Evolutionary conservation across 129 eudicot species (phyloP), one percentile per base, ranked within the genome.

Genomic region (Chrysanthemum makinoi): DNA sequence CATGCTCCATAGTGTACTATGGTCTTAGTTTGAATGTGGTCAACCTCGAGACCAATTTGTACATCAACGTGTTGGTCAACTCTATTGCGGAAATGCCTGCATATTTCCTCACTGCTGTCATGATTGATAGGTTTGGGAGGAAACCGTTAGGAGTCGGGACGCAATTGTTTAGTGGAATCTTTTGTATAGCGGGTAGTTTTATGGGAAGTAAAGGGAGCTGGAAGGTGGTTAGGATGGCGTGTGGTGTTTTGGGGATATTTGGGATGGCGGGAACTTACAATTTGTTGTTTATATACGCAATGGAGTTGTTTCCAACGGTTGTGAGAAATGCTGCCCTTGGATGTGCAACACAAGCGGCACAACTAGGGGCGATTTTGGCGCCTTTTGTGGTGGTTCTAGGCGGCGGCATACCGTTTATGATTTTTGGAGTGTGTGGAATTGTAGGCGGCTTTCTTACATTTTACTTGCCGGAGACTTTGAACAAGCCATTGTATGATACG

Each of bases 291-390:
- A 86, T 95, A 63, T 95, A 95, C 24, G 85, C 97, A 17, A 68
- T 81, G 78, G 99, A 95, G 86, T 77, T 95, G 83, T 95, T 95
- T 74, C 99, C 99, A 0, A 95, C 99, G 2, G 97, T 90, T 75
- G 99, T 95, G 53, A 90, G 99, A 44, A 95, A 88, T 15, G 94
- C 99, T 1, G 99, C 99, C 2, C 80, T 95, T n/a, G 97, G 99
- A 8, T 82, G 96, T 62, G 94, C 97, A 0, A 81, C 97, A 57
- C 99, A 95, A 72, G 99, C 99, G 6, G 92, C 89, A 0, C 97
- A 90, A 20, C 53, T 90, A 76, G 99, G 99, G 4, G 99, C 99
- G 2, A 95, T 95, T 0, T 20, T 95, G 72, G 86, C 94, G 2
- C 99, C 97, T 11, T 57, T 90, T 46, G 88, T 95, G 75, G 99